These are phyloP conservation scores for Xylaria bambusicola DNA, from an alignment of 495 filamentous ascomycete genomes.

Conservation along the genomic window DNA sequence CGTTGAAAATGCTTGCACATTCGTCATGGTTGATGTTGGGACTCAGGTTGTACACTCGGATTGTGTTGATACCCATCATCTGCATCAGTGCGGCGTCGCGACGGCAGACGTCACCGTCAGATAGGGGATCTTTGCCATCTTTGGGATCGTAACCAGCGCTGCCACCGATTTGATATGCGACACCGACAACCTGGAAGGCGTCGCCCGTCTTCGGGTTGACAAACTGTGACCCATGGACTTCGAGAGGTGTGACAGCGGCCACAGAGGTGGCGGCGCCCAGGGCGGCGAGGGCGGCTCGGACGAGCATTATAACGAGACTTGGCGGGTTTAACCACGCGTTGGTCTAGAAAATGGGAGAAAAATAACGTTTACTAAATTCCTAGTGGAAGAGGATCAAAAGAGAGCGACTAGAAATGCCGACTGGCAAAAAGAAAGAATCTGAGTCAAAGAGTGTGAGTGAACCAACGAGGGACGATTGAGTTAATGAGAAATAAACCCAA, in stretches of 20 bases:
- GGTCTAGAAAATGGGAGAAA: not conserved
- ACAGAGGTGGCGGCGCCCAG: conserved; percentile 54
- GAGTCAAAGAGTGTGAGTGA: conserved; percentile 11
- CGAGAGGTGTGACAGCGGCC: conserved; percentile 69
- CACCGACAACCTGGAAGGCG: conserved; percentile 85
- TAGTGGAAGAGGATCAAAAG: conserved; percentile 18
- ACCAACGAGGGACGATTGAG: conserved; percentile 22
- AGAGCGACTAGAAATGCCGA: conserved; percentile 23
- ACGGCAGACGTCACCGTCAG: conserved; percentile 71
- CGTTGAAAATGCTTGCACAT: conserved; percentile 91
- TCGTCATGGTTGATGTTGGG: conserved; percentile 82
- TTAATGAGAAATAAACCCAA: conserved; percentile 14
- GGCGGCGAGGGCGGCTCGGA: conserved; percentile 45
- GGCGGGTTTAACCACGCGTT: not conserved
- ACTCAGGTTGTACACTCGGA: conserved; percentile 91
- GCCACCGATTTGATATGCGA: conserved; percentile 95
- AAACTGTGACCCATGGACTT: conserved; percentile 77
- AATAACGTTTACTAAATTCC: conserved; percentile 3
- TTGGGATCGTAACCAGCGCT: conserved; percentile 71
- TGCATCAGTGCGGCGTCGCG: conserved; percentile 95
- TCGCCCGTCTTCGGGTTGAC: conserved; percentile 76
- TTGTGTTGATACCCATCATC: conserved; percentile 78
- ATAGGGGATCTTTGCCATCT: conserved; percentile 69
- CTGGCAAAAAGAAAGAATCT: not conserved
- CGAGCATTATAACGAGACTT: conserved; percentile 25